phyloP scores from a whole-genome alignment of 768 basidiomycete species.

The Boletus subparvulus region DNA sequence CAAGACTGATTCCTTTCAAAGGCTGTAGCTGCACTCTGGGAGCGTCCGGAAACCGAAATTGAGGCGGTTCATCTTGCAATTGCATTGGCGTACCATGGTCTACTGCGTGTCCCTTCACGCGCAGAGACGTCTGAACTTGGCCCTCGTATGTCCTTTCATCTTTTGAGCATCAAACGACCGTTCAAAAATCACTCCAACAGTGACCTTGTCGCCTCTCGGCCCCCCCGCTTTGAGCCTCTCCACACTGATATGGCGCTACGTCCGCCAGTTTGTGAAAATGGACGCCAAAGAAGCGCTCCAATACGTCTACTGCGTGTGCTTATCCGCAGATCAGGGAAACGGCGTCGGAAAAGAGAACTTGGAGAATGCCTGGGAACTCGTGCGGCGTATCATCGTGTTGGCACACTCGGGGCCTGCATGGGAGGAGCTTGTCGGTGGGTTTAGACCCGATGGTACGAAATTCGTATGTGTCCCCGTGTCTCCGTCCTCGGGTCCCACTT shows the following conservation, averaged over 20 bases:
- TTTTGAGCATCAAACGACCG: background rate
- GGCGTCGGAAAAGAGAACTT: conserved; percentile 83
- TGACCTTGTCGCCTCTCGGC: conserved; percentile 64
- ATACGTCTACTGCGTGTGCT: conserved; percentile 85
- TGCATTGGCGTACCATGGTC: conserved; percentile 88
- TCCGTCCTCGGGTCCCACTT: background rate
- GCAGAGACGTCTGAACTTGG: conserved; percentile 84
- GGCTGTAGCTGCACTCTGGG: conserved; percentile 91
- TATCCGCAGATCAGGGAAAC: conserved; percentile 69
- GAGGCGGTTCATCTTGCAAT: conserved; percentile 95
- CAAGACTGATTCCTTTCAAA: conserved; percentile 30
- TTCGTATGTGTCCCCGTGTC: conserved; percentile 69
- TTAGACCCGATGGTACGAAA: conserved; percentile 84
- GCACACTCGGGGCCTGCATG: conserved; percentile 79
- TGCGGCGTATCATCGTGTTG: conserved; percentile 73
- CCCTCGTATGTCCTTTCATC: conserved; percentile 54
- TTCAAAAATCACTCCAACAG: conserved; percentile 37
- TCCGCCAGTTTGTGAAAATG: conserved; percentile 88
- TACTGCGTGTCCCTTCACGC: conserved; percentile 78
- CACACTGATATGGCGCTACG: conserved; percentile 88
- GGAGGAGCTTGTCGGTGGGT: conserved; percentile 94
- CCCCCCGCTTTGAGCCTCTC: conserved; percentile 78
- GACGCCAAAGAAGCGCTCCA: conserved; percentile 93
- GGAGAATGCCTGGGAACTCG: conserved; percentile 77
- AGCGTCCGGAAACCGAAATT: conserved; percentile 81